These are phyloP conservation scores for Ceratobasidium sp. DNA, from an alignment of 1,284 basidiomycete genomes.

Conservation along the genomic window DNA sequence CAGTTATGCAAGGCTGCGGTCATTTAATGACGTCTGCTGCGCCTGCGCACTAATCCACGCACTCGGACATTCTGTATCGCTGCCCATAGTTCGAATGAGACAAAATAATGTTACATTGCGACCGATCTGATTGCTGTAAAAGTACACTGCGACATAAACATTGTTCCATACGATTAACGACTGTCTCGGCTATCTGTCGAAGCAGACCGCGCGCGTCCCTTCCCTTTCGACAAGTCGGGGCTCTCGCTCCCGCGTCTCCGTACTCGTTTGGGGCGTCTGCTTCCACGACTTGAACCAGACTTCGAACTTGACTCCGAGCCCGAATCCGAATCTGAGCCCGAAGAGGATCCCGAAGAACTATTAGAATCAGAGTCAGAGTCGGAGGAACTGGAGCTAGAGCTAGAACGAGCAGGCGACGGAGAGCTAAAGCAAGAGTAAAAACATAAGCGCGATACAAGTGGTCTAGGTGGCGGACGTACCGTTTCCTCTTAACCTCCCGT, in stretches of 20 bases:
- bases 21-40: neutral
- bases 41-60: neutral
- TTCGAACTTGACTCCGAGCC: constrained; percentile 8
- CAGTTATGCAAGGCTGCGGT: neutral
- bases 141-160: neutral
- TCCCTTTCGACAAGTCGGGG: constrained; percentile 25
- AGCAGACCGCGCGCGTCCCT: constrained; percentile 25
- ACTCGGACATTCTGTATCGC: neutral
- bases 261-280: constrained; percentile 15
- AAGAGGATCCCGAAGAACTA: constrained; percentile 52
- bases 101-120: constrained; percentile 41
- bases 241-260: constrained; percentile 21
- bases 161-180: neutral
- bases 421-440: constrained; percentile 5
- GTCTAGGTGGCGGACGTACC: constrained; percentile 44
- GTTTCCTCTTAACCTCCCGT: constrained; percentile 61
- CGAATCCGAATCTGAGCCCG: constrained; percentile 37
- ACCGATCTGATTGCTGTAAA: neutral
- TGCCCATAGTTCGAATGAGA: constrained; percentile 4
- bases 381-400: constrained; percentile 51
- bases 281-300: constrained; percentile 40
- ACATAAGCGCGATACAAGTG: neutral
- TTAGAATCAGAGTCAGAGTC: constrained; percentile 62
- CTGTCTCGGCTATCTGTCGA: constrained; percentile 27
- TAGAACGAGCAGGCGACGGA: constrained; percentile 50